Conservation (phyloP, 768 basidiomycete genomes). For the Obba rivulosa region DNA sequence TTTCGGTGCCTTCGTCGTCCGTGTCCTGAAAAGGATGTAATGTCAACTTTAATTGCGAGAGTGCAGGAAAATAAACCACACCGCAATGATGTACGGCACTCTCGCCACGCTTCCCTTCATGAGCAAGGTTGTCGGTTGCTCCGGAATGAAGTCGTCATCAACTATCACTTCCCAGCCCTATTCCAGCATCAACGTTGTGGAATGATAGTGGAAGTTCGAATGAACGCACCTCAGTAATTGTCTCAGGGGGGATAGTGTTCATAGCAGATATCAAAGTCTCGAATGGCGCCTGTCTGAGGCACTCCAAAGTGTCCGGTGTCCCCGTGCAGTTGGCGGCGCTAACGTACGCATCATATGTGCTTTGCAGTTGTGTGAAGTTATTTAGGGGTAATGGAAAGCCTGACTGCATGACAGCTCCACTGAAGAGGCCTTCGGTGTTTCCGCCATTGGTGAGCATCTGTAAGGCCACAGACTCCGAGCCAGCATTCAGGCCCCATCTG, state of each 20-base stretch:
- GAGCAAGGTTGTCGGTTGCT: slow-evolving; percentile 15
- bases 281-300: slow-evolving; percentile 35
- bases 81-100: slow-evolving; percentile 16
- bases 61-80: background rate
- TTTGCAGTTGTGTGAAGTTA: slow-evolving; percentile 23
- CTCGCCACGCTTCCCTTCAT: slow-evolving; percentile 13
- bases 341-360: slow-evolving; percentile 36
- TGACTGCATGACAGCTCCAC: slow-evolving; percentile 33
- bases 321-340: slow-evolving; percentile 28
- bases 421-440: slow-evolving; percentile 19
- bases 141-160: slow-evolving; percentile 19
- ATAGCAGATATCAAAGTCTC: slow-evolving; percentile 24
- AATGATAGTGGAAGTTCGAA: background rate
- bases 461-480: slow-evolving; percentile 28
- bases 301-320: slow-evolving; percentile 32
- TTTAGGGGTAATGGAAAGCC: slow-evolving; percentile 9
- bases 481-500: slow-evolving; percentile 33
- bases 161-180: slow-evolving; percentile 3
- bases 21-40: background rate
- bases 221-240: slow-evolving; percentile 21
- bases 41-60: background rate
- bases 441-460: slow-evolving; percentile 23
- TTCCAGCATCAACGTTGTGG: too few species aligned
- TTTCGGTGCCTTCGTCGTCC: slow-evolving; percentile 22
- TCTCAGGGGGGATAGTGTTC: slow-evolving; percentile 25